These are phyloP conservation scores for Euphrasia arctica DNA, from an alignment of 305 asterid genomes.

Conservation along the genomic window DNA sequence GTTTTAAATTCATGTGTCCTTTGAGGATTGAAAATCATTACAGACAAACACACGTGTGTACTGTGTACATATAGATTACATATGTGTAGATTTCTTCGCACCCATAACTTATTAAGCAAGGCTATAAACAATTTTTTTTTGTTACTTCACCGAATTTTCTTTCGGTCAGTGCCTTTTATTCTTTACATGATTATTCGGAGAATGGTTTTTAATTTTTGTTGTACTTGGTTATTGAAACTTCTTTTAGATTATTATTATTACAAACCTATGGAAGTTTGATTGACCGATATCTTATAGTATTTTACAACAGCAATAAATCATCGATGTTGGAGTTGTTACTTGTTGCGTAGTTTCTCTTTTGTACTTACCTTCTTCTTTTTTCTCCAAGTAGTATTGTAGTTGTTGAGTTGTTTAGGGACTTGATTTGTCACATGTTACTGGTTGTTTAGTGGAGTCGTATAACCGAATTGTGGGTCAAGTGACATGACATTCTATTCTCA, in stretches of 20 bases:
- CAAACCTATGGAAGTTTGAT: neutral
- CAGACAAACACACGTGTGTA: neutral
- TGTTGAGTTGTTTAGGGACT: neutral
- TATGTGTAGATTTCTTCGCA: constrained; percentile 8
- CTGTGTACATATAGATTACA: neutral
- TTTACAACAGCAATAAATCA: neutral
- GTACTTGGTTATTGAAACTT: neutral
- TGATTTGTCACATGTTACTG: neutral
- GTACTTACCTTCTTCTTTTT: neutral
- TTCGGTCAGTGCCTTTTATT: neutral
- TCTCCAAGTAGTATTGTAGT: neutral
- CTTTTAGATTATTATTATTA: neutral
- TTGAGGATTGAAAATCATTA: constrained; percentile 4
- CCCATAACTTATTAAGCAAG: constrained; percentile 3
- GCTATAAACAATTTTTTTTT: neutral
- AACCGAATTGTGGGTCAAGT: neutral
- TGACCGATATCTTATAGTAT: neutral
- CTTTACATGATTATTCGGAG: neutral
- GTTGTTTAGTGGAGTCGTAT: neutral
- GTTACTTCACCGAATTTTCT: neutral
- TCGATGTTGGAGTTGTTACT: neutral
- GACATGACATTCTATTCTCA: neutral
- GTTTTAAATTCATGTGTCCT: constrained; percentile 12
- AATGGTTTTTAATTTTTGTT: neutral
- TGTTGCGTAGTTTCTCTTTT: neutral